Conservation (phyloP, 179 eudicot species). For the Spergularia azorica region DNA sequence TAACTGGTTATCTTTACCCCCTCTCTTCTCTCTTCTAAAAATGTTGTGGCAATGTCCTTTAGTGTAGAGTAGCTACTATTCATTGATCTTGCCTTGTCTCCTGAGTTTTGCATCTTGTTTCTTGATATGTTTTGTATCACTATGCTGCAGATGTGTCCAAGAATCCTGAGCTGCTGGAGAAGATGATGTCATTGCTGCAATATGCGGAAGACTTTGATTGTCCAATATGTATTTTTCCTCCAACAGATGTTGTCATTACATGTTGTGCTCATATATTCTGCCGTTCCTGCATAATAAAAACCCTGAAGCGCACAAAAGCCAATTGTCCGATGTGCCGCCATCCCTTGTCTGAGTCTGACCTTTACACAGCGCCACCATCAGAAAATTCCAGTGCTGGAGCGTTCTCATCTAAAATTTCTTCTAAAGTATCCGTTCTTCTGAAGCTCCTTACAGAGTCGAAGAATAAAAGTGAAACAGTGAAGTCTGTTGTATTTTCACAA, state of each 20-base stretch:
- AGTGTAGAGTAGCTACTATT: background rate
- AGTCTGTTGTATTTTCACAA: constrained; percentile 91
- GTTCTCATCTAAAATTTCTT: constrained; percentile 40
- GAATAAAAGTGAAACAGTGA: constrained; percentile 40
- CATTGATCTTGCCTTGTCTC: background rate
- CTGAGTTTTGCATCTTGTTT: background rate
- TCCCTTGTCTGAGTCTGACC: constrained; percentile 75
- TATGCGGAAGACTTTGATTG: constrained; percentile 94
- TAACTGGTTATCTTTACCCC: too few relatives aligned
- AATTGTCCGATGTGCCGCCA: constrained; percentile 87
- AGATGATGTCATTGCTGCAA: constrained; percentile 74
- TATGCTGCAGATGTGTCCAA: constrained; percentile 67
- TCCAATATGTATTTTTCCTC: constrained; percentile 88
- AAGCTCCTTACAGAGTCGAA: constrained; percentile 61
- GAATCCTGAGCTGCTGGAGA: constrained; percentile 74
- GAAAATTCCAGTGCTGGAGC: constrained; percentile 29
- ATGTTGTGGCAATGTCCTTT: background rate
- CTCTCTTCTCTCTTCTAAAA: too few relatives aligned
- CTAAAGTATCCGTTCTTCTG: constrained; percentile 67
- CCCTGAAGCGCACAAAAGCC: constrained; percentile 58
- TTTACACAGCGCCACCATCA: constrained; percentile 73
- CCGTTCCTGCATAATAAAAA: constrained; percentile 68
- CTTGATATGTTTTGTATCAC: background rate
- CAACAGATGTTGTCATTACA: constrained; percentile 70
- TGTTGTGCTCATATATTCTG: constrained; percentile 88